These are phyloP conservation scores for Fusarium floridanum DNA, from an alignment of 2,329 filamentous ascomycete genomes.

Conservation along the genomic window DNA sequence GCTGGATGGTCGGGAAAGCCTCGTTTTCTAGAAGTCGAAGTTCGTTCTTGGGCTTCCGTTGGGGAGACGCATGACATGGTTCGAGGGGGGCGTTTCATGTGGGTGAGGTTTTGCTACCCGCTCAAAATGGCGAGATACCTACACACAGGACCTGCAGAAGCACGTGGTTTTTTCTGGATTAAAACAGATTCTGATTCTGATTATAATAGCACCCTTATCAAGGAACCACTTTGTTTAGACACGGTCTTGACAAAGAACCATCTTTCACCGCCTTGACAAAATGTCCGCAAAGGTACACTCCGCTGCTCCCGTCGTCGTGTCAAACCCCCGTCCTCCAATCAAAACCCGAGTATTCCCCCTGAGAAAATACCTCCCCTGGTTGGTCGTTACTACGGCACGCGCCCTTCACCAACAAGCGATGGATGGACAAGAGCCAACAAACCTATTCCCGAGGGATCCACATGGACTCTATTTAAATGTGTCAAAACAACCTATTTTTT, in stretches of 20 bases:
- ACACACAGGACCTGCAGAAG: background rate
- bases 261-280: background rate
- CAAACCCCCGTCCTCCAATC: constrained; percentile 20
- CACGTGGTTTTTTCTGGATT: background rate
- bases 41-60: background rate
- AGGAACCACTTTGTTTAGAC: background rate
- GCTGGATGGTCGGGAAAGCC: background rate
- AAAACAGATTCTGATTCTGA: background rate
- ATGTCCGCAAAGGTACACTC: background rate
- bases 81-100: background rate
- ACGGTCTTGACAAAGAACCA: background rate
- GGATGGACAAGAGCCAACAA: background rate
- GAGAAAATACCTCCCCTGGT: background rate
- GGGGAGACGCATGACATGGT: background rate
- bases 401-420: constrained; percentile 18
- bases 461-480: constrained; percentile 26
- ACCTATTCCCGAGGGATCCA: constrained; percentile 24
- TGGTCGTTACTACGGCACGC: constrained; percentile 19
- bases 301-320: background rate
- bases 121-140: background rate
- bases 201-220: background rate
- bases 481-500: constrained; percentile 36
- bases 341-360: constrained; percentile 7
- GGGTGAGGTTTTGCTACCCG: background rate
- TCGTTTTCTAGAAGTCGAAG: constrained; percentile 5